These are phyloP conservation scores for Colletotrichum salicis DNA, from an alignment of 2,329 filamentous ascomycete species.

Conservation along the genomic window DNA sequence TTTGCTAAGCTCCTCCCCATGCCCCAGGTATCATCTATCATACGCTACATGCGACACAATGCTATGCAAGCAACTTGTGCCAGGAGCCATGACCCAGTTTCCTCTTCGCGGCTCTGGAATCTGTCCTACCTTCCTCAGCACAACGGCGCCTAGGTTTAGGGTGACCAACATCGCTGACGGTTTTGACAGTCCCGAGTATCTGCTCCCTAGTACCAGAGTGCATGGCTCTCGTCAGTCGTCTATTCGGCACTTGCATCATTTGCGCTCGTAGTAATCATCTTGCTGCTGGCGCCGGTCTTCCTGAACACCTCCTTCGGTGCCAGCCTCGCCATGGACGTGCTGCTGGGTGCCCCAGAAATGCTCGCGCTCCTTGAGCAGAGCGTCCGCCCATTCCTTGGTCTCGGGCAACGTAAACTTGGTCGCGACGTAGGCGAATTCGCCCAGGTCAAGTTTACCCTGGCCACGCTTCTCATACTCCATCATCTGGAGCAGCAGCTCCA, in stretches of 20 bases:
- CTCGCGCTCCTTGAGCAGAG: slow-evolving; percentile 80
- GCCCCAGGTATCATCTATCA: background rate
- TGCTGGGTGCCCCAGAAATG: slow-evolving; percentile 72
- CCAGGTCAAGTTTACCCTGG: slow-evolving; percentile 75
- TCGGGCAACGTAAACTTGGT: slow-evolving; percentile 78
- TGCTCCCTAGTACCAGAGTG: no score
- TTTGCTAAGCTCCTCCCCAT: background rate
- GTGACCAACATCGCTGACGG: background rate
- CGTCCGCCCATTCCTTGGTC: slow-evolving; percentile 81
- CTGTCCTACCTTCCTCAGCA: background rate
- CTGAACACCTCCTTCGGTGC: slow-evolving; percentile 50
- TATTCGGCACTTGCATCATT: background rate
- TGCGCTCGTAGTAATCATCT: slow-evolving; percentile 59
- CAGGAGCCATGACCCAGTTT: background rate
- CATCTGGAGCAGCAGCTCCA: slow-evolving; percentile 95
- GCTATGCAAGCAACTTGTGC: background rate
- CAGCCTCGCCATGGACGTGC: slow-evolving; percentile 59
- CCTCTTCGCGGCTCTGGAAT: background rate
- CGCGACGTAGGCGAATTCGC: slow-evolving; percentile 87
- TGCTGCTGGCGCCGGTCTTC: slow-evolving; percentile 52
- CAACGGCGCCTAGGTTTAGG: background rate
- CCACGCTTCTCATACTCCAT: slow-evolving; percentile 88
- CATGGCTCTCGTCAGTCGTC: no score
- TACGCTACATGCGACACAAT: background rate
- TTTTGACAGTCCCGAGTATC: background rate